Conservation (phyloP, 2,329 filamentous ascomycete genomes). For the Colletotrichum sp. region DNA sequence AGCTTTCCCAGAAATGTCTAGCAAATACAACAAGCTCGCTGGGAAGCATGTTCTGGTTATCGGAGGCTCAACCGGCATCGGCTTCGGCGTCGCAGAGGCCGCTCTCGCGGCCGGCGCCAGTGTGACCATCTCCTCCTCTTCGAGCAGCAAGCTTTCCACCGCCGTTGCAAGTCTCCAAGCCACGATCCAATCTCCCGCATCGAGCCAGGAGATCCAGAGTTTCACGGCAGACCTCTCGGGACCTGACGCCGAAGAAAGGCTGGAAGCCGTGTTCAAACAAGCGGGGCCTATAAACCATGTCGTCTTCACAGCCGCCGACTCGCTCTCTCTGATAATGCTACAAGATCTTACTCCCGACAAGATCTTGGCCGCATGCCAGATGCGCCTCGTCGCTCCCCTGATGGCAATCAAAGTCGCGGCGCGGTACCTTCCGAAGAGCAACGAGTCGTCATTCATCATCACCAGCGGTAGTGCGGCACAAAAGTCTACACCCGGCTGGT, state of each 20-base stretch:
- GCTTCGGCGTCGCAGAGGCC: conserved; percentile 64
- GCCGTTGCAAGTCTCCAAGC: conserved; percentile 48
- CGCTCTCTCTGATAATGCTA: conserved; percentile 35
- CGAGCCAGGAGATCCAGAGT: conserved; percentile 28
- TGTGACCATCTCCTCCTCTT: conserved; percentile 67
- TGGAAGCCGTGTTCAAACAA: conserved; percentile 42
- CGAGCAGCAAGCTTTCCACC: conserved; percentile 48
- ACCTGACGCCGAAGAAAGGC: conserved; percentile 32
- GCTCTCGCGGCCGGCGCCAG: conserved; percentile 57
- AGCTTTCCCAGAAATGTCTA: neutral
- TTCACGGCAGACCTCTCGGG: conserved; percentile 24
- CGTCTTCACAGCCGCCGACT: conserved; percentile 60
- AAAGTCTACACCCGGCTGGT: conserved; percentile 58
- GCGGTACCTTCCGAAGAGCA: conserved; percentile 45
- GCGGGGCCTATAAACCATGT: conserved; percentile 45
- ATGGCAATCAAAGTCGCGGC: conserved; percentile 56
- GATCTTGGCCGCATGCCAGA: conserved; percentile 37
- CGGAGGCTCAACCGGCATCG: conserved; percentile 69
- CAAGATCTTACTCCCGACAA: conserved; percentile 43
- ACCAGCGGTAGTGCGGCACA: conserved; percentile 60
- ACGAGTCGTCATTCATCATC: conserved; percentile 56
- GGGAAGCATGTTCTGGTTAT: conserved; percentile 59
- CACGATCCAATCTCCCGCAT: accelerated
- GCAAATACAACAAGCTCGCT: conserved; percentile 32
- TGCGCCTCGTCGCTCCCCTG: conserved; percentile 57